phyloP scores from a whole-genome alignment of 2,329 filamentous ascomycete genomes.

The Cladosporium sp. region DNA sequence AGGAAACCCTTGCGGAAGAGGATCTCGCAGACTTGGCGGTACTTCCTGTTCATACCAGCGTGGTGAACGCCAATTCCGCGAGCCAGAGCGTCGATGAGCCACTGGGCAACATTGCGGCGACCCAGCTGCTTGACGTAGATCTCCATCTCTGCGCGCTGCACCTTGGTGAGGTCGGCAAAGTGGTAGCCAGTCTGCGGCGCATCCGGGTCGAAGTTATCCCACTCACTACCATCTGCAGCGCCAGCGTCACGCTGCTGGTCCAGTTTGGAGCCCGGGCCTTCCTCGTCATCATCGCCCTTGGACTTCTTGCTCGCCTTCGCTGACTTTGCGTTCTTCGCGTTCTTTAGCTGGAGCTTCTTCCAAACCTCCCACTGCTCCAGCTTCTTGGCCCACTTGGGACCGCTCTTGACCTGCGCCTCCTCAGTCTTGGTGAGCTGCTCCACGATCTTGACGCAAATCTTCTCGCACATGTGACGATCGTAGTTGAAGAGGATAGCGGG shows the following conservation, averaged over 20 bases:
- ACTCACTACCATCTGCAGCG: conserved; percentile 51
- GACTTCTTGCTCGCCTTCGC: conserved; percentile 36
- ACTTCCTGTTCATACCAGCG: conserved; percentile 72
- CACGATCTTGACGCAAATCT: conserved; percentile 50
- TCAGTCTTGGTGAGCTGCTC: conserved; percentile 54
- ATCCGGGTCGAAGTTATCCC: conserved; percentile 64
- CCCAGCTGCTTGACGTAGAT: conserved; percentile 50
- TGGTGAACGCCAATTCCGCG: conserved; percentile 75
- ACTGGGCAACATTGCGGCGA: conserved; percentile 47
- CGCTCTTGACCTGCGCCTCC: conserved; percentile 52
- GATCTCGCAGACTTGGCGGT: conserved; percentile 69
- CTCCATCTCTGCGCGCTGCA: conserved; percentile 56
- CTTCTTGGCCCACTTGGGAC: conserved; percentile 57
- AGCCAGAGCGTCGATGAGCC: conserved; percentile 57
- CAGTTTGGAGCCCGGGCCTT: conserved; percentile 50
- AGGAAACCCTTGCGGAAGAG: conserved; percentile 70
- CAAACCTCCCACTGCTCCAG: conserved; percentile 56
- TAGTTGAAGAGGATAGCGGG: conserved; percentile 77
- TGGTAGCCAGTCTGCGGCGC: conserved; percentile 60
- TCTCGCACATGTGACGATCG: conserved; percentile 62
- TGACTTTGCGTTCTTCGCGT: conserved; percentile 32
- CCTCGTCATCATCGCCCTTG: conserved; percentile 40
- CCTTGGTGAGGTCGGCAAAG: conserved; percentile 60
- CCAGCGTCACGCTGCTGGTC: conserved; percentile 56
- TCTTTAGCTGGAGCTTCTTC: conserved; percentile 46